Evolutionary conservation across 768 basidiomycete genomes (phyloP), one percentile per base, ranked within the genome.

Genomic region (Pleurotus citrinopileatus): DNA sequence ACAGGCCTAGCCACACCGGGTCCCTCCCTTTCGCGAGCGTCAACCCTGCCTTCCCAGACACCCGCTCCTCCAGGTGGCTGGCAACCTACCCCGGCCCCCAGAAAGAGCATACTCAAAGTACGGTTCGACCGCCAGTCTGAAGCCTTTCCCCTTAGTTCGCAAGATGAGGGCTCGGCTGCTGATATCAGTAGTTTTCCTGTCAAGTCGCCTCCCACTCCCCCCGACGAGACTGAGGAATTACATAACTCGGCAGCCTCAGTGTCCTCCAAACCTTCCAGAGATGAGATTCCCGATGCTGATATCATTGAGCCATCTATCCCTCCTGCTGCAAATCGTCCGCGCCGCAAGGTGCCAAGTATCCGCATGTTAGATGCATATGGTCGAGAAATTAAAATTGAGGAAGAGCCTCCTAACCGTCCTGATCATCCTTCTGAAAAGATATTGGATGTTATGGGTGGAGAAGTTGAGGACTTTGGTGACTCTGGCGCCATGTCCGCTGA

Each of bases 351-450:
- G 0, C 75, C 79, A 4, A 73, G 73, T 45, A 75, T 91, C 29
- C 80, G 86, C 22, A 62, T 90, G n/a, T 70, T 91, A 23, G 88
- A 91, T 67, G 86, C 83, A 6, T 90, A 79, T 63, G 89, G 89
- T 7, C 71, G 81, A 38, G 77, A 82, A 63, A 36, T 26, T 17
- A 47, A 25, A 47, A 10, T 37, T 17, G 32, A 51, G 15, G 45
- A 46, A 25, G 13, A 15, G 15, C 67, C 69, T 57, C 44, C 40
- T 4, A 56, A 63, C 56, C 32, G 56, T 37, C 52, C 59, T 9
- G 42, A 55, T 45, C 26, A 42, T 37, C n/a, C 40, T 20, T 17
- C 56, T 23, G 72, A 89, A 46, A 78, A 85, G 38, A 69, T 89
- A 28, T 77, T 88, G 37, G 87, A 91, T 63, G 84, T 84, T 4